phyloP scores from a whole-genome alignment of 1,284 basidiomycete genomes.

The Hemileia vastatrix region DNA sequence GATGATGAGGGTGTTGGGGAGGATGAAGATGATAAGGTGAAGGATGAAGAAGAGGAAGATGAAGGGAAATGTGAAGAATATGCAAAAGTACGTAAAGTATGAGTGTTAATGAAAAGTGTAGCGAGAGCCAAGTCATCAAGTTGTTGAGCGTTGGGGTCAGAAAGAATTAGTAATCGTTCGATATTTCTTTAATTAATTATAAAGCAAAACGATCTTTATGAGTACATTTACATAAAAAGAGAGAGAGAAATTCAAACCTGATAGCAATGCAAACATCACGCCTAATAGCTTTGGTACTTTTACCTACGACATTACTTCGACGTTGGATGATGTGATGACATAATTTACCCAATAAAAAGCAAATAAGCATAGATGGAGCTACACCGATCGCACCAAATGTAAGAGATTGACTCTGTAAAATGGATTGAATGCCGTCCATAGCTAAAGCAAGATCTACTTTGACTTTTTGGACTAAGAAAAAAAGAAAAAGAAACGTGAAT shows the following conservation, averaged over 20 bases:
- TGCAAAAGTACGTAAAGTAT: slow-evolving; percentile 7
- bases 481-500: too few relatives aligned
- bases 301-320: slow-evolving; percentile 8
- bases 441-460: slow-evolving; percentile 69
- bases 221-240: neutral
- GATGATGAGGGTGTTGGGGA: too few relatives aligned
- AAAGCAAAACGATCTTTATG: neutral
- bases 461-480: slow-evolving; percentile 19
- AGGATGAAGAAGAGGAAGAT: neutral
- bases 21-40: too few relatives aligned
- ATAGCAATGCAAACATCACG: slow-evolving; percentile 15
- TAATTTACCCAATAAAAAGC: slow-evolving; percentile 55
- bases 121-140: slow-evolving; percentile 4
- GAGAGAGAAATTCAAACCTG: slow-evolving; percentile 3
- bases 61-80: slow-evolving; percentile 12
- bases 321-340: slow-evolving; percentile 4
- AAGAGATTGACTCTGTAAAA: slow-evolving; percentile 87
- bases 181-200: slow-evolving; percentile 3
- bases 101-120: slow-evolving; percentile 7
- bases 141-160: slow-evolving; percentile 3
- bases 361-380: slow-evolving; percentile 72
- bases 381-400: slow-evolving; percentile 97
- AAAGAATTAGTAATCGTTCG: slow-evolving; percentile 11
- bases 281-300: slow-evolving; percentile 17
- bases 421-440: slow-evolving; percentile 73